Conservation (phyloP, 1,284 basidiomycete genomes). For the Cystobasidiaceae sp. region DNA sequence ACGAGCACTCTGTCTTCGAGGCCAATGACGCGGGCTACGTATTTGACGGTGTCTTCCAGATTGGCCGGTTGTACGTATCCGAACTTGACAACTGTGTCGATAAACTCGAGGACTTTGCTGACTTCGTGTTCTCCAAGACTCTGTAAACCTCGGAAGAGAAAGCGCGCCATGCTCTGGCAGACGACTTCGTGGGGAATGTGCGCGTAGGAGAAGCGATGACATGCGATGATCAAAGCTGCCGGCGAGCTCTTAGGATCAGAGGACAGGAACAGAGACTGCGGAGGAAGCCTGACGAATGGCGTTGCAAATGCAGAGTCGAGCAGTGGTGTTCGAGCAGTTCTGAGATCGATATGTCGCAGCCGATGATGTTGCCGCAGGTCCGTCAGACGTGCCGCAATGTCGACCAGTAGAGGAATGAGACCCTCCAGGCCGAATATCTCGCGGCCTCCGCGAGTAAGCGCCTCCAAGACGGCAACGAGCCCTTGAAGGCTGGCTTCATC, state of each 20-base stretch:
- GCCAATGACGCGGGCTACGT: slow-evolving; percentile 40
- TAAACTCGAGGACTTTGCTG: slow-evolving; percentile 16
- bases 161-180: slow-evolving; percentile 20
- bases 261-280: slow-evolving; percentile 3
- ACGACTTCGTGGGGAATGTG: slow-evolving; percentile 32
- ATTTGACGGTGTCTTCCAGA: slow-evolving; percentile 39
- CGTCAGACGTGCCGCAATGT: slow-evolving; percentile 22
- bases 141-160: slow-evolving; percentile 4
- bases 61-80: slow-evolving; percentile 22
- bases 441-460: slow-evolving; percentile 38
- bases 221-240: slow-evolving; percentile 39
- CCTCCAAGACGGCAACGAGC: slow-evolving; percentile 35
- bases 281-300: slow-evolving; percentile 37
- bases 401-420: slow-evolving; percentile 39
- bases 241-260: slow-evolving; percentile 30
- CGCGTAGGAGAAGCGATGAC: slow-evolving; percentile 42
- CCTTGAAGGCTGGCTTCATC: slow-evolving; percentile 29
- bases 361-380: slow-evolving; percentile 34
- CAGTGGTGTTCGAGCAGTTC: slow-evolving; percentile 32
- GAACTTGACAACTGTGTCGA: slow-evolving; percentile 26
- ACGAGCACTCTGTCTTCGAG: slow-evolving; percentile 36
- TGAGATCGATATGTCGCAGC: slow-evolving; percentile 34
- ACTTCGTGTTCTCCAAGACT: slow-evolving; percentile 25
- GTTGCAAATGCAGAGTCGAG: slow-evolving; percentile 39
- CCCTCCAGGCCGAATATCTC: slow-evolving; percentile 41